Evolutionary conservation across 2,329 filamentous ascomycete species (phyloP), one percentile per base, ranked within the genome.

Genomic region (Alternaria sp.): DNA sequence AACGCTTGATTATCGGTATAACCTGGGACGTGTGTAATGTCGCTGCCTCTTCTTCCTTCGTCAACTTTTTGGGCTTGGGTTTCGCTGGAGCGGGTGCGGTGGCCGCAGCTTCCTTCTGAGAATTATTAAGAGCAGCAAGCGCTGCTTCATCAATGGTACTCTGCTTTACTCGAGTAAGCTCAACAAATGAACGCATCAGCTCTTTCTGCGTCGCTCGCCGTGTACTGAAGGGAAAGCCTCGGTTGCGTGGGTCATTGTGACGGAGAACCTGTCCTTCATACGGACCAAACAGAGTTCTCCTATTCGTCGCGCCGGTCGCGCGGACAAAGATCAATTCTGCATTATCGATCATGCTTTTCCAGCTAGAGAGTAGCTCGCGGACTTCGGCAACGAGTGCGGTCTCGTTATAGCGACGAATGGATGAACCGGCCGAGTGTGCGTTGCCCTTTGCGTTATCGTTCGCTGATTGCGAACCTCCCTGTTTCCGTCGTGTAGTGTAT

Each of bases 401-500:
- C 80, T 99, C 96, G 75, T 99, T 99, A 80, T 98, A 97, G 20
- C 96, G 88, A 82, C 96, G 90, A 61, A 99, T 83, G 47, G 89
- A 92, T 1, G 96, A 92, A 78, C 96, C 96, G 8, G 94, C 96
- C 5, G 96, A 98, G 80, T 98, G 94, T 0, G 96, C 96, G 50
- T 91, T 90, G 14, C 96, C 95, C 77, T 97, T 97, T n/a, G 94
- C 88, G 65, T 93, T 92, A 79, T 99, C 96, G 78, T 94, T 98
- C 26, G 95, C 91, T 4, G 94, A 96, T 79, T 99, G 96, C 11
- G 94, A 90, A 45, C 96, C 96, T 84, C 96, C 96, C 79, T 99
- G 96, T 79, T 99, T 99, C 70, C 96, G 88, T 68, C 96, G 87
- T 6, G 96, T 99, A 0, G 96, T 99, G 77, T 99, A 99, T 61